Percentiles rank a stretch among this genome's conserved stretches.
These are phyloP conservation scores for Creolimax fragrantissima DNA, from an alignment of 78 protist species.

Conservation along the genomic window DNA sequence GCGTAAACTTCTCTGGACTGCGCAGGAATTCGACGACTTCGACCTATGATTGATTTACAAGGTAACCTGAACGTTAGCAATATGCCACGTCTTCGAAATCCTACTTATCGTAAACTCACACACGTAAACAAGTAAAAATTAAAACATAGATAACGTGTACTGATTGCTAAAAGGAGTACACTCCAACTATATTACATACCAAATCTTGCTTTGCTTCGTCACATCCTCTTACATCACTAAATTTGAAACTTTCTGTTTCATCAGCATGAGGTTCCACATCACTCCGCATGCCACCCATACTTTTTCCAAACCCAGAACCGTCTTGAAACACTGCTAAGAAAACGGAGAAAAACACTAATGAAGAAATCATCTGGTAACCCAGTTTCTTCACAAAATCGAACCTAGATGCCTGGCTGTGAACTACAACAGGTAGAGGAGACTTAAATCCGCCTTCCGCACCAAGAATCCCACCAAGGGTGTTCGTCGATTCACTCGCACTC, in stretches of 20 bases:
- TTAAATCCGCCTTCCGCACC: neutral
- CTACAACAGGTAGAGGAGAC: neutral
- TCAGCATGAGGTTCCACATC: neutral
- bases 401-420: neutral
- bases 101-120: too few relatives aligned
- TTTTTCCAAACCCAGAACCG: neutral
- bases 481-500: neutral
- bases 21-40: conserved; percentile 75
- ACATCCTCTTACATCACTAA: conserved; percentile 50
- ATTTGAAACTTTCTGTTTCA: neutral
- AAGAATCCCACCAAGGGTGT: neutral
- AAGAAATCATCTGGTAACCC: neutral
- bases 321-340: neutral
- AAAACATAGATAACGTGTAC: too few relatives aligned
- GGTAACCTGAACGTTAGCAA: too few relatives aligned
- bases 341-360: neutral
- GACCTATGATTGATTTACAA: neutral
- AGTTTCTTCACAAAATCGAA: neutral
- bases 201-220: conserved; percentile 77
- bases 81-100: too few relatives aligned
- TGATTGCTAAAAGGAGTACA: neutral
- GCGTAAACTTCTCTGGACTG: conserved; percentile 61
- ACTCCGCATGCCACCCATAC: neutral
- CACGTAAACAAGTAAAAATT: too few relatives aligned
- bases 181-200: neutral